These are phyloP conservation scores for Penicillium waksmanii DNA, from an alignment of 495 filamentous ascomycete genomes.

Conservation along the genomic window DNA sequence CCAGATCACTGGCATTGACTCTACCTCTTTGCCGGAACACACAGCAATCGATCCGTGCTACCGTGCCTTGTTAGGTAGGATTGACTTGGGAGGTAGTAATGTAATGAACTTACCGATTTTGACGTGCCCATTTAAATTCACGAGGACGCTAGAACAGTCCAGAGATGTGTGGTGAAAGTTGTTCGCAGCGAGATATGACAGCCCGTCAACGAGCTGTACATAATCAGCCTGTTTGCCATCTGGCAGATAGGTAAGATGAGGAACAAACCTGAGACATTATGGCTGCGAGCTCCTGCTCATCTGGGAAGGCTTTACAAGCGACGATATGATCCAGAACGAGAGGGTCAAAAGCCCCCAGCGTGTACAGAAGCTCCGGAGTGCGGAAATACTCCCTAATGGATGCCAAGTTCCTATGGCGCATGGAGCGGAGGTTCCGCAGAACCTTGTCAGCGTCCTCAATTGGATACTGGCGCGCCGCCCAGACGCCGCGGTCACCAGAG, in stretches of 20 bases:
- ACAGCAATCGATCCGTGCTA: no score
- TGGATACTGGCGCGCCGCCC: conserved; percentile 16
- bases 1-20: neutral
- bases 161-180: no score
- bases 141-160: no score
- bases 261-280: conserved; percentile 23
- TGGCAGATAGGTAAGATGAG: neutral
- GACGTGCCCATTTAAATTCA: no score
- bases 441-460: conserved; percentile 12
- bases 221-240: conserved; percentile 3
- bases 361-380: conserved; percentile 18
- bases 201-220: conserved; percentile 18
- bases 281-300: conserved; percentile 18
- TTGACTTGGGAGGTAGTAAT: no score
- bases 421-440: conserved; percentile 10
- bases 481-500: conserved; percentile 5
- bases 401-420: conserved; percentile 16
- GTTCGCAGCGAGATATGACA: conserved; percentile 13
- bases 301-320: conserved; percentile 21
- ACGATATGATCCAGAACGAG: conserved; percentile 23
- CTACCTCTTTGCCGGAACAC: no score
- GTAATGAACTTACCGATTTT: no score
- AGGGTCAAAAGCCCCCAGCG: conserved; percentile 17
- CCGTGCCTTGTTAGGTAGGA: no score
- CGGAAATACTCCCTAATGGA: conserved; percentile 14